phyloP scores from a whole-genome alignment of 1,284 basidiomycete genomes.

The Cutaneotrichosporon spelunceum region DNA sequence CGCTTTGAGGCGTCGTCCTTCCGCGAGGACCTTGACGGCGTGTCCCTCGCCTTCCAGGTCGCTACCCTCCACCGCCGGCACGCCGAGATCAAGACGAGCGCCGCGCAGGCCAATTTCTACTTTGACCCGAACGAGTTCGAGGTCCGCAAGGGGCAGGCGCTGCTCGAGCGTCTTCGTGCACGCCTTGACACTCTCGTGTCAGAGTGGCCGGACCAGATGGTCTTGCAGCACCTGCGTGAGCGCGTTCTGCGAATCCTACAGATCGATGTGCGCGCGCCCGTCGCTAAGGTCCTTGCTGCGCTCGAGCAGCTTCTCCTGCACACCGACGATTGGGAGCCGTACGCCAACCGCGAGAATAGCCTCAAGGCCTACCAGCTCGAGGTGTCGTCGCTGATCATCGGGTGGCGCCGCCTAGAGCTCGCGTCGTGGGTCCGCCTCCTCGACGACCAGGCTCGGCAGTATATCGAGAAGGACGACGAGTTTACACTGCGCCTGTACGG shows the following conservation, averaged over 20 bases:
- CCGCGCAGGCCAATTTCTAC: conserved; percentile 70
- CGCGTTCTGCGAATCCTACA: conserved; percentile 70
- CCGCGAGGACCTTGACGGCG: conserved; percentile 34
- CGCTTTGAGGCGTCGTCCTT: conserved; percentile 28
- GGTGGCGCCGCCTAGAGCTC: conserved; percentile 87
- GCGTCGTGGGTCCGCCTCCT: conserved; percentile 81
- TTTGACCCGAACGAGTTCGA: conserved; percentile 68
- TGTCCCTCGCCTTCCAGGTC: conserved; percentile 40
- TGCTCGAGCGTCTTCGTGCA: conserved; percentile 58
- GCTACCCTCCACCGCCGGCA: conserved; percentile 32
- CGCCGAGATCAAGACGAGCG: conserved; percentile 48
- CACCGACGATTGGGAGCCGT: conserved; percentile 96
- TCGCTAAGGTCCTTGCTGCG: conserved; percentile 79
- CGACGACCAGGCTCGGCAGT: conserved; percentile 64
- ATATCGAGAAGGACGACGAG: conserved; percentile 63
- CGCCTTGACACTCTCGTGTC: conserved; percentile 62
- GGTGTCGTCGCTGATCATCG: conserved; percentile 72
- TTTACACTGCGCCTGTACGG: conserved; percentile 96
- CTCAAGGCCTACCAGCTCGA: conserved; percentile 66
- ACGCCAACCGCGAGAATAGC: conserved; percentile 80
- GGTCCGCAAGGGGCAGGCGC: conserved; percentile 59
- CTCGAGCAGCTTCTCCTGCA: conserved; percentile 83
- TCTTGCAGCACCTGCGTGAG: conserved; percentile 76
- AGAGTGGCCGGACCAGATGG: conserved; percentile 98
- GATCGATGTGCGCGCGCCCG: conserved; percentile 66